These are phyloP conservation scores for Pouteria glomerata DNA, from an alignment of 148 eudicot genomes.

Conservation along the genomic window DNA sequence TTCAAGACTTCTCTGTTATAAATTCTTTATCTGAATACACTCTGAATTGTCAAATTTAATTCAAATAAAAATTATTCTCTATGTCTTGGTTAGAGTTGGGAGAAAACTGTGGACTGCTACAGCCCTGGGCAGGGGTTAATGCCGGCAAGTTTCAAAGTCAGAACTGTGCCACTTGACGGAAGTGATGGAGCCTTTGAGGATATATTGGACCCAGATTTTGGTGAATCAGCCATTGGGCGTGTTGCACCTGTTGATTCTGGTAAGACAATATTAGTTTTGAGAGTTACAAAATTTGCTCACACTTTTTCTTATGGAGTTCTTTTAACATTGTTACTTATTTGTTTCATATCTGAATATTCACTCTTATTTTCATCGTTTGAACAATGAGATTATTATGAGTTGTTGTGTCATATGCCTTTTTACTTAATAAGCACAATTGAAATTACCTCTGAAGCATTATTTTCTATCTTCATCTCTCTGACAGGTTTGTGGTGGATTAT, in stretches of 20 bases:
- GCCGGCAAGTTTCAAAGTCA: constrained; percentile 94
- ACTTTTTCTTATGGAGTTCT: background rate
- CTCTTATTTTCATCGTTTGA: background rate
- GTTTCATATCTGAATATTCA: background rate
- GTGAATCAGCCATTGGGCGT: constrained; percentile 96
- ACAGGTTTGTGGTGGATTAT: constrained; percentile 96
- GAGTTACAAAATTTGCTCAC: background rate
- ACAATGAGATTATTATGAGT: background rate
- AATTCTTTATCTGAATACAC: background rate
- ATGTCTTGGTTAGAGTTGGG: constrained; percentile 64
- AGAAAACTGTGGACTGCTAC: constrained; percentile 84
- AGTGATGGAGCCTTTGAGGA: constrained; percentile 67
- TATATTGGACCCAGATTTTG: constrained; percentile 87
- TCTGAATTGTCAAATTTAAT: background rate
- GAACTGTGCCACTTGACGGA: constrained; percentile 53
- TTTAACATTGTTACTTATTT: background rate
- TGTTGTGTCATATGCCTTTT: background rate
- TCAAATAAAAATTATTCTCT: background rate
- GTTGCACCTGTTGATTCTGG: constrained; percentile 98
- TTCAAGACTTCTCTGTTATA: background rate
- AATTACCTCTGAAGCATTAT: background rate
- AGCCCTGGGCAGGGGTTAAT: constrained; percentile 93
- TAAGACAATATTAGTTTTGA: constrained; percentile 14
- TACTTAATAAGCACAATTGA: background rate
- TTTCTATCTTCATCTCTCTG: background rate